These are phyloP conservation scores for Boletellus sp. DNA, from an alignment of 1,284 basidiomycete genomes.

Conservation along the genomic window DNA sequence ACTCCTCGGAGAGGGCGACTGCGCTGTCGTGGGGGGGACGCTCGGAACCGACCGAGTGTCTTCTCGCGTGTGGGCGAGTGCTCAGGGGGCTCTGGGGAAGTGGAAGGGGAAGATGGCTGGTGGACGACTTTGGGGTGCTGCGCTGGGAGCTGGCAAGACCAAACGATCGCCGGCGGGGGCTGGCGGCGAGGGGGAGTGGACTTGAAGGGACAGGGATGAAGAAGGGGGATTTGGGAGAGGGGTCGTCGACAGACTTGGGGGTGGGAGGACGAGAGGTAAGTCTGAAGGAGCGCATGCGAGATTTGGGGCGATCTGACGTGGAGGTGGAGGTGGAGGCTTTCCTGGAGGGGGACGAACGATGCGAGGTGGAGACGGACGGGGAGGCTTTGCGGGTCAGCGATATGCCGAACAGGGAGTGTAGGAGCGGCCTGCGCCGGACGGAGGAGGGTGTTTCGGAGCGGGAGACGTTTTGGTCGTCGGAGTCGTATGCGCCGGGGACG, in stretches of 20 bases:
- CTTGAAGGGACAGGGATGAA: constrained; percentile 29
- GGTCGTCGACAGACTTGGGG: constrained; percentile 30
- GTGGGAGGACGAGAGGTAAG: constrained; percentile 32
- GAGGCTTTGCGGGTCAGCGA: constrained; percentile 39
- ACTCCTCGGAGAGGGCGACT: constrained; percentile 33
- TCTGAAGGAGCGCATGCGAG: constrained; percentile 33
- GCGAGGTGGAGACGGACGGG: constrained; percentile 22
- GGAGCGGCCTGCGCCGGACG: constrained; percentile 22
- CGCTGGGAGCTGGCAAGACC: constrained; percentile 30
- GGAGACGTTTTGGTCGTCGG: constrained; percentile 19
- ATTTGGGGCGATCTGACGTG: constrained; percentile 16
- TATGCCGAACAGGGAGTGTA: constrained; percentile 54
- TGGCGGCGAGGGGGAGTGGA: constrained; percentile 31
- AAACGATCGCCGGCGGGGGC: constrained; percentile 34
- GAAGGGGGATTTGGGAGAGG: constrained; percentile 19
- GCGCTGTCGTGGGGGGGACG: constrained; percentile 32
- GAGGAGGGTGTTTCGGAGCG: constrained; percentile 34
- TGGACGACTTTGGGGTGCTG: constrained; percentile 31
- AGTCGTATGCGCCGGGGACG: constrained; percentile 19
- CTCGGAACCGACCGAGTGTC: constrained; percentile 30
- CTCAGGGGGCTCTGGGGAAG: constrained; percentile 9
- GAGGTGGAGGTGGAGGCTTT: constrained; percentile 27
- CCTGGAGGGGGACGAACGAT: constrained; percentile 15
- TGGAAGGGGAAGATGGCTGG: constrained; percentile 27
- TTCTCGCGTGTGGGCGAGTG: constrained; percentile 26